Base-by-base conservation (phyloP, 495 filamentous ascomycete genomes). In the Penicillium paradoxum region DNA sequence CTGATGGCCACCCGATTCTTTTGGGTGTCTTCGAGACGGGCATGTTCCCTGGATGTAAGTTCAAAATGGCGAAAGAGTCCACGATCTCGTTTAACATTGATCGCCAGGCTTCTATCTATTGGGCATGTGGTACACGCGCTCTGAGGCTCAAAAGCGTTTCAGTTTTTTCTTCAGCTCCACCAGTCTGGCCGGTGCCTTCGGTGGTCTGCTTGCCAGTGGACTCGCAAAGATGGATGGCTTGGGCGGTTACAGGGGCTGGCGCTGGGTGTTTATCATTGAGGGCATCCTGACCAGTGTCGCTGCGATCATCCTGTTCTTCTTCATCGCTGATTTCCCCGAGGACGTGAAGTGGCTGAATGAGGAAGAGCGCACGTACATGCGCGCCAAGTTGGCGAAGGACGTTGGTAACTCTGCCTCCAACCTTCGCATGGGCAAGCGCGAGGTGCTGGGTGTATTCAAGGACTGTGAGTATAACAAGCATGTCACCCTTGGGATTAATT, bases 101-200 rank as follows among this genome's bases (percentile, higher is more conserved):
- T 34, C 22, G 38, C 45, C 59, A 69, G 79, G 86, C n/a, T 89
- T 92, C 66, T 93, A 92, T 66, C 72, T 95, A 2, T 76, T 90
- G 59, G 80, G 83, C 32, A 90, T 89, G 85, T 95, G 91, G 90
- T 98, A 98, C 59, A 85, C 84, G 53, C 83, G 91, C 24, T 73
- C 72, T 19, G 92, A 97, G 72, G 89, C 91, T 2, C 91, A 96
- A 70, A 88, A 87, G 63, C 82, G 92, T 18, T 96, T 89, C 68
- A 86, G 81, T 36, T 87, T 97, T 74, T 96, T 97, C 75, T 97
- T 95, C 77, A 77, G 77, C 55, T 86, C 83, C 3, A 92, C 91
- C 1, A 86, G 85, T 2, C 68, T 96, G 22, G 90, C 90, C 6
- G 90, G 90, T 19, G 90, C 90, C 5, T 96, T 96, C 56, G 90